Base-by-base conservation (phyloP, 306 rosid species). In the Trifolium repens region DNA sequence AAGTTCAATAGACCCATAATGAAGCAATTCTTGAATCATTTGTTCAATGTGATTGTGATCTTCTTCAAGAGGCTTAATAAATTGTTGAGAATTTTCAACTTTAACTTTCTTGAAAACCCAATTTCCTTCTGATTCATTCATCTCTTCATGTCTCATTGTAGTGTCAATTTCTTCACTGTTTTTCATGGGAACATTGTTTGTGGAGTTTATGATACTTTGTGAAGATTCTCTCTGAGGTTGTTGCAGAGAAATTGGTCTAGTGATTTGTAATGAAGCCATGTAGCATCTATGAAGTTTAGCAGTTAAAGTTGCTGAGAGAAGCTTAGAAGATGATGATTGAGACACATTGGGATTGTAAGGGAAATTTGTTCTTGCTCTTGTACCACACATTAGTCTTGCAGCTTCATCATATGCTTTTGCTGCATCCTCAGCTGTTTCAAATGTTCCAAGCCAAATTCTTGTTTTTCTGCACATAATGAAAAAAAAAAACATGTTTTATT, bases 351-450 rank as follows among this genome's bases (percentile, higher is more conserved):
- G 97, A 82, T 90, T 89, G 74, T 85, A 92, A 62, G 97, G 92
- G 84, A 91, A 94, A 73, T 94, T 94, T 13, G 98, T 94, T 43
- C 96, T 80, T 0, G 98, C 94, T 44, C 96, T 94, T 0, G 89
- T 84, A 0, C 98, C 97, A 32, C 97, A 87, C 98, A 94, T 94
- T 32, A 94, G 85, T 74, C 98, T 87, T 1, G 98, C 97, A 9
- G 97, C 98, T 73, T 91, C 98, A 44, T 94, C 98, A 17, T 94
- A 94, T 1, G 98, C 98, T 43, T 89, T 78, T 0, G 98, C 98
- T 0, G 98, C 98, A 78, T 94, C 97, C 15, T 94, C 98, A 0
- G 97, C 97, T 0, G 98, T 94, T 78, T 91, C 98, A 60, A 94
- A 94, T 0, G 98, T 94, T 4, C 98, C 98, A 0, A 94, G 86